Evolutionary conservation across 2,329 filamentous ascomycete genomes (phyloP), one percentile per base, ranked within the genome.

Genomic region (Claviceps citrina): DNA sequence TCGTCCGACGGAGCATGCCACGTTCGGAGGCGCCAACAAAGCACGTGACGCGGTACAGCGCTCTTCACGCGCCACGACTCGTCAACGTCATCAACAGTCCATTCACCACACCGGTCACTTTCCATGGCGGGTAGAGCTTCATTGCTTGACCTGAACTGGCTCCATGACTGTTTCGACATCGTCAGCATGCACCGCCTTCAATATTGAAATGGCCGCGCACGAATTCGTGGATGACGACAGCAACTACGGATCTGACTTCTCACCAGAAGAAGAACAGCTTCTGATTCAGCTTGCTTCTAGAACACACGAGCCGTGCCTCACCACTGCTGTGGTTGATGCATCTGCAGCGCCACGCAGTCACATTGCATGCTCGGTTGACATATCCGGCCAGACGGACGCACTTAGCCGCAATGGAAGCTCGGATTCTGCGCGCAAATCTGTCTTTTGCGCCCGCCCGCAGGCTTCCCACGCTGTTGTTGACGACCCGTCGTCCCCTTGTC

Each of bases 191-290:
- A 13, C 22, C 24, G 12, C 22, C 35, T 10, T 26, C 10, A 19
- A 25, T 15, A 8, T 25, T 39, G 31, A 44, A 18, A 44, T 44
- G 42, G 36, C 31, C 25, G 19, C n/a, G 10, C 38, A 40, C 16
- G 19, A 30, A 25, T 24, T n/a, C n/a, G 20, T 24, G 36, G 39
- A 42, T 13, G 10, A 16, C 16, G 61, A 65, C 45, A 59, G 55
- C 47, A 64, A 68, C 32, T 70, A 65, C 51, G 63, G 58, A 42
- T 68, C 66, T 48, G 62, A 69, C 46, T 55, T 68, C 32, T 63
- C 65, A 3, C 46, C 53, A 1, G 66, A 70, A 22, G 67, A 71
- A 24, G 67, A 71, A 43, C 48, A 62, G 31, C 44, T 63, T 33
- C 49, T 69, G 13, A 49, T 55, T 39, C 43, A 59, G 37, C 50